Percentiles rank a stretch among this genome's conserved stretches.
phyloP scores from a whole-genome alignment of 2,329 filamentous ascomycete genomes.

The Microdochium trichocladiopsis region DNA sequence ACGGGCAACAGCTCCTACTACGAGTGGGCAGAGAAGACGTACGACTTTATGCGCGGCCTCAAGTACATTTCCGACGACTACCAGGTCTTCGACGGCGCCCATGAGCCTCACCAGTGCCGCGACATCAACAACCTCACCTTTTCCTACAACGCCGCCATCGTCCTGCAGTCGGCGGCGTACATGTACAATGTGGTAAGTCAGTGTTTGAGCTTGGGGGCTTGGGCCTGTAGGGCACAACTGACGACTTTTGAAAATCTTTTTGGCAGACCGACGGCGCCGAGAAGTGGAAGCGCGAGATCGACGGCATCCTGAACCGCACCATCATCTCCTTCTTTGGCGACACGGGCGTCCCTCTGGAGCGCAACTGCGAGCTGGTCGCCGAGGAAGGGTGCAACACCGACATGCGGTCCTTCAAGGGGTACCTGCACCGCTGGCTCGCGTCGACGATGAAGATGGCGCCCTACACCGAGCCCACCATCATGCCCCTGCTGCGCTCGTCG shows the following conservation, averaged over 20 bases:
- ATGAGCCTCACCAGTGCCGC: conserved; percentile 28
- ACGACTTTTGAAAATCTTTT: too few species aligned
- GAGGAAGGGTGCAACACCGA: conserved; percentile 40
- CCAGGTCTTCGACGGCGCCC: conserved; percentile 39
- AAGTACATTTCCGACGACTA: conserved; percentile 35
- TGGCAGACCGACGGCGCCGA: conserved; percentile 28
- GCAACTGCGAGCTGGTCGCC: conserved; percentile 39
- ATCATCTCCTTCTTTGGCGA: conserved; percentile 40
- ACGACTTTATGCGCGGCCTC: conserved; percentile 35
- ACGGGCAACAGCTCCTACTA: conserved; percentile 56
- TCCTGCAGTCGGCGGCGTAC: conserved; percentile 31
- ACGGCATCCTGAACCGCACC: conserved; percentile 35
- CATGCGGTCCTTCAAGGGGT: conserved; percentile 48
- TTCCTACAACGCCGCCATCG: conserved; percentile 39
- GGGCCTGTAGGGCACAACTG: too few species aligned
- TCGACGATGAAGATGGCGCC: conserved; percentile 27
- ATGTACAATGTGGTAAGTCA: conserved; percentile 25
- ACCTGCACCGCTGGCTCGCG: conserved; percentile 41
- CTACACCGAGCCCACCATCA: conserved; percentile 22
- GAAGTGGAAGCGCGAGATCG: conserved; percentile 38
- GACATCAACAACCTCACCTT: conserved; percentile 38
- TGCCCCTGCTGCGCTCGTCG: conserved; percentile 25
- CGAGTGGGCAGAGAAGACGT: conserved; percentile 48
- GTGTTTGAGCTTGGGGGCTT: too few species aligned
- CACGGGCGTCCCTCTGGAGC: conserved; percentile 39